Evolutionary conservation across 23 red algal species (phyloP), one percentile per base, ranked within the genome.

Genomic region (Agarophyton chilense): DNA sequence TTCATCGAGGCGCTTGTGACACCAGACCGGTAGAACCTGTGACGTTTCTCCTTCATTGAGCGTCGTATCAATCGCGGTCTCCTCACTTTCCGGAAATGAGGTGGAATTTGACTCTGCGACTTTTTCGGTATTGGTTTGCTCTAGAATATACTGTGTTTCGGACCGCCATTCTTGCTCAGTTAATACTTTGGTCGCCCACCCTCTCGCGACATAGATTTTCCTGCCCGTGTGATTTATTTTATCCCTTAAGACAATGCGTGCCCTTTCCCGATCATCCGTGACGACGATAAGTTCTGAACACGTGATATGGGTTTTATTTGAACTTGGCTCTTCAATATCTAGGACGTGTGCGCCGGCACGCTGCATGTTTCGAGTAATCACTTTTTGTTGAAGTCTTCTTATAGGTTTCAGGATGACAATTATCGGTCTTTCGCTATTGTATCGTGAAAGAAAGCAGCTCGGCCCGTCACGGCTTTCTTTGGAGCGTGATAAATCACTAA

Each of bases 161-260:
- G 85, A 71, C 42, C 73, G 36, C 36, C 35, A 63, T 21, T 49
- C 22, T 58, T 63, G 85, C 34, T 52, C 46, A 12, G 71, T 41
- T 18, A 89, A 71, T 47, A 89, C 38, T 65, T 49, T 78, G 25
- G 85, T 74, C 2, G 85, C 67, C 85, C 85, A 89, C 61, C 78
- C 74, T 43, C 44, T 89, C 36, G 68, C 60, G 4, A 89, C 85
- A 19, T 50, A 80, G 29, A 38, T 36, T 7, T 38, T 10, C 3
- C 33, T 61, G 7, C 8, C 26, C 12, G 14, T 58, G 3, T 10
- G 43, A 43, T 14, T 36, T 31, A 34, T 17, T 40, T 19, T 78
- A 50, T 62, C 43, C 8, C 10, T 41, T 18, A 77, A 21, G 29
- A 39, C 53, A 16, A 2, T 43, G 26, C 29, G 70, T 22, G 85